Evolutionary conservation across 2,329 filamentous ascomycete species (phyloP).

Genomic region (Hypocreales sp.): DNA sequence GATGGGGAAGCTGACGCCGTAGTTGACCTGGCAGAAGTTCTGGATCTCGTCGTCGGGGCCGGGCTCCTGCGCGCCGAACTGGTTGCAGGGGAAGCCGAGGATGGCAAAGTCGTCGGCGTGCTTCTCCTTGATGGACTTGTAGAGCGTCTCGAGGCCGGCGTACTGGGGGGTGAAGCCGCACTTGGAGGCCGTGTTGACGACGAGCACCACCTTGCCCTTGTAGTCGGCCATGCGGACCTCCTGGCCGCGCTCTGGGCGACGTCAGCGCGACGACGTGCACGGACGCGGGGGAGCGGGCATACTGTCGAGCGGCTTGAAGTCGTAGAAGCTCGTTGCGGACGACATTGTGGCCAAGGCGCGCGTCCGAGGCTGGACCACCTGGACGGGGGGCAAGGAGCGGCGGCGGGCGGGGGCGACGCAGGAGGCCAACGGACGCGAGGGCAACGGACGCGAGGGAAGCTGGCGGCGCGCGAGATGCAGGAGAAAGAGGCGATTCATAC

Average conservation of each 20-base stretch:
- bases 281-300: conserved; percentile 6
- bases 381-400: too few relatives aligned
- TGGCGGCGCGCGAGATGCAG: too few relatives aligned
- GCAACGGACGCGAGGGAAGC: too few relatives aligned
- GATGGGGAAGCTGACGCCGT: conserved; percentile 79
- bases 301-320: conserved; percentile 76
- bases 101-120: conserved; percentile 68
- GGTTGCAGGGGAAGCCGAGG: conserved; percentile 96
- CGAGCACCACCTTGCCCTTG: conserved; percentile 83
- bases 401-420: conserved; percentile 3
- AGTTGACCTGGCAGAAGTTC: conserved; percentile 81
- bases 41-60: conserved; percentile 70
- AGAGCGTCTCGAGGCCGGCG: conserved; percentile 76
- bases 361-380: background rate
- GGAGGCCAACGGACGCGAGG: too few relatives aligned
- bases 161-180: conserved; percentile 98
- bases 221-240: conserved; percentile 55
- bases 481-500: too few relatives aligned
- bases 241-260: conserved; percentile 35
- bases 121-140: conserved; percentile 57
- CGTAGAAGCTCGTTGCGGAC: conserved; percentile 46
- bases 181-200: conserved; percentile 97
- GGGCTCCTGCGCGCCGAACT: conserved; percentile 85
- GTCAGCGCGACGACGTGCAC: background rate
- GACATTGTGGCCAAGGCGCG: conserved; percentile 15